A percentile compares a stretch with the other conserved stretches of the same genome.
Conservation (phyloP, 441 rosid species). For the Raphanus hybrid region DNA sequence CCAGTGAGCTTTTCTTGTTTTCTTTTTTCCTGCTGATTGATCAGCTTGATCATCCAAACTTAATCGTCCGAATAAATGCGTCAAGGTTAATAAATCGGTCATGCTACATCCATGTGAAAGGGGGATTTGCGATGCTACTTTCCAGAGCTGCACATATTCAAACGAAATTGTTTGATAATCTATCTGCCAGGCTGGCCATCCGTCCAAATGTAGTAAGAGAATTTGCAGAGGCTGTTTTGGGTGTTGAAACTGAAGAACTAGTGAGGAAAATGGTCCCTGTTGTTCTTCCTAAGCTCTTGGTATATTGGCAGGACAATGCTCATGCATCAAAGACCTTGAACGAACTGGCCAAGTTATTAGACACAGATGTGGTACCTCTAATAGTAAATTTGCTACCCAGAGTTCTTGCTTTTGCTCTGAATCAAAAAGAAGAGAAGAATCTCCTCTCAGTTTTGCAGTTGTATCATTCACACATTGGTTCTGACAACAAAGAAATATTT, state of each 20-base stretch:
- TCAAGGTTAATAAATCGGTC: constrained; percentile 79
- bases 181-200: constrained; percentile 67
- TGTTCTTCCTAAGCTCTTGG: constrained; percentile 96
- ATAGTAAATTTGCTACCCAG: constrained; percentile 92
- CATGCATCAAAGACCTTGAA: constrained; percentile 65
- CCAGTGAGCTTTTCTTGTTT: constrained; percentile 70
- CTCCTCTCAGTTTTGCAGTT: constrained; percentile 82
- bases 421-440: constrained; percentile 66
- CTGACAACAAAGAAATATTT: constrained; percentile 90
- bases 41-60: constrained; percentile 84
- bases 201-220: constrained; percentile 81
- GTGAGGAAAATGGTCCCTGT: constrained; percentile 82
- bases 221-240: constrained; percentile 93
- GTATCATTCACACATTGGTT: constrained; percentile 84
- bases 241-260: constrained; percentile 75
- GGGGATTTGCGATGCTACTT: constrained; percentile 75
- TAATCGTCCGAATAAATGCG: constrained; percentile 72
- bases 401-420: constrained; percentile 96
- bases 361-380: constrained; percentile 76
- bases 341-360: constrained; percentile 79
- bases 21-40: constrained; percentile 84
- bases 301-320: constrained; percentile 72
- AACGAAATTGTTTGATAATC: constrained; percentile 72
- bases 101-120: constrained; percentile 80
- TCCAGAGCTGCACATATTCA: constrained; percentile 65